Conservation (phyloP, 1,284 basidiomycete genomes). For the Puccinia hordei region DNA sequence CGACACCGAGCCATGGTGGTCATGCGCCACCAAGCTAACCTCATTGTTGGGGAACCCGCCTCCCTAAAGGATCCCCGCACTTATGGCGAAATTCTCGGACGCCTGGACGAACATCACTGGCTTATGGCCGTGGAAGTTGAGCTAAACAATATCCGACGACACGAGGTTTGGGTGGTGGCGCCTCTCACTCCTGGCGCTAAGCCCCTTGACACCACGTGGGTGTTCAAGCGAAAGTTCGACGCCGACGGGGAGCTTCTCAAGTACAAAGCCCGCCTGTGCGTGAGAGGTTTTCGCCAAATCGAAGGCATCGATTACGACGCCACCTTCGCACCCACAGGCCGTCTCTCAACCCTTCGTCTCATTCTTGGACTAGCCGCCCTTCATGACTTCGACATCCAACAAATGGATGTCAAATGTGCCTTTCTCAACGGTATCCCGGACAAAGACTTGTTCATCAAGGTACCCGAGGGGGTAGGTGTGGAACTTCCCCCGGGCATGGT, state of each 20-base stretch:
- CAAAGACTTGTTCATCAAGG: constrained; percentile 10
- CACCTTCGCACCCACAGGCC: not conserved
- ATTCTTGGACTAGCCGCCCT: not conserved
- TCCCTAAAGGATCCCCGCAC: not conserved
- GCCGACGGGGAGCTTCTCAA: not conserved
- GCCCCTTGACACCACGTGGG: constrained; percentile 6
- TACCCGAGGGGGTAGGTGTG: not conserved
- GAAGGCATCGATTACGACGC: not conserved
- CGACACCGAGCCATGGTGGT: no score
- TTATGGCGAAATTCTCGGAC: not conserved
- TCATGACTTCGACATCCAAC: constrained; percentile 19
- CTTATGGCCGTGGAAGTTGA: not conserved
- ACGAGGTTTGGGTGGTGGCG: not conserved
- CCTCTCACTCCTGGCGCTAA: not conserved
- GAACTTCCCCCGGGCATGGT: not conserved
- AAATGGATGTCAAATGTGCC: constrained; percentile 17
- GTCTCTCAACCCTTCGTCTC: not conserved
- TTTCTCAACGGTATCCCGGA: constrained; percentile 12
- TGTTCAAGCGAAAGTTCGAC: constrained; percentile 14
- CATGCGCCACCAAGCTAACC: not conserved
- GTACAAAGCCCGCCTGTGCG: constrained; percentile 5
- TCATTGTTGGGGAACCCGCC: not conserved
- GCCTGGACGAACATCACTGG: not conserved
- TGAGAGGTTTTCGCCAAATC: not conserved
- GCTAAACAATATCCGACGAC: constrained; percentile 1